phyloP scores from a whole-genome alignment of 2,329 filamentous ascomycete species.

The Tolypocladium inflatum region DNA sequence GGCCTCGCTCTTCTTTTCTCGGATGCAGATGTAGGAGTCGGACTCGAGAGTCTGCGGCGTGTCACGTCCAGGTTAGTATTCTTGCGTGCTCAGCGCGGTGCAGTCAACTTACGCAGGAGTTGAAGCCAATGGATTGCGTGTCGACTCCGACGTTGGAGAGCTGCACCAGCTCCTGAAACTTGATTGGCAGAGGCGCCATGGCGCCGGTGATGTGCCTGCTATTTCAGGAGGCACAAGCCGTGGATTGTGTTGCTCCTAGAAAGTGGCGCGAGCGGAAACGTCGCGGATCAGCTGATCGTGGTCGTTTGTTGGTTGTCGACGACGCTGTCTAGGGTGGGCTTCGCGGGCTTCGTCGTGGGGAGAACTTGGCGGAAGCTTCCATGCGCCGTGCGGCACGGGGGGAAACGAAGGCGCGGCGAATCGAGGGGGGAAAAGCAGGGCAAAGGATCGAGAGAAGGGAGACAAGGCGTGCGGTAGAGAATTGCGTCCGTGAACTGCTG shows the following conservation, averaged over 20 bases:
- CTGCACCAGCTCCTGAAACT: conserved; percentile 85
- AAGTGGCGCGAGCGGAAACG: conserved; percentile 12
- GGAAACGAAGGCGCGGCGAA: conserved; percentile 9
- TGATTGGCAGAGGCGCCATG: conserved; percentile 74
- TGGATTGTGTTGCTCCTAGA: neutral
- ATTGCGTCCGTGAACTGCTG: conserved; percentile 14
- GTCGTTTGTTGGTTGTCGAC: conserved; percentile 6
- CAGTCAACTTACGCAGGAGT: conserved; percentile 57
- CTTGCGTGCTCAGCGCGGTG: neutral
- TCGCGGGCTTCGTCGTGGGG: conserved; percentile 12
- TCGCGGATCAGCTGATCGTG: conserved; percentile 10
- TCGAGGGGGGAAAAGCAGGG: conserved; percentile 9
- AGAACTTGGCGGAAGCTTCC: conserved; percentile 23
- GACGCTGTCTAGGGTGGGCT: conserved; percentile 5
- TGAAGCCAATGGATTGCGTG: conserved; percentile 58
- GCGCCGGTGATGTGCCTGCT: conserved; percentile 18
- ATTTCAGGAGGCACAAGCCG: conserved; percentile 13
- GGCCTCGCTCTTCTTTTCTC: conserved; percentile 81
- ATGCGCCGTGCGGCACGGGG: conserved; percentile 24
- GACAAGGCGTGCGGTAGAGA: conserved; percentile 6
- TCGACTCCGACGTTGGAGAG: conserved; percentile 39
- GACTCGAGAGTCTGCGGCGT: conserved; percentile 81
- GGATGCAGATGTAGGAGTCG: conserved; percentile 90
- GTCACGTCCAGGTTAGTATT: neutral
- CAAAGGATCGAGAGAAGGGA: conserved; percentile 4